These are phyloP conservation scores for Acorus gramineus DNA, from an alignment of 106 monocot genomes.

Conservation along the genomic window DNA sequence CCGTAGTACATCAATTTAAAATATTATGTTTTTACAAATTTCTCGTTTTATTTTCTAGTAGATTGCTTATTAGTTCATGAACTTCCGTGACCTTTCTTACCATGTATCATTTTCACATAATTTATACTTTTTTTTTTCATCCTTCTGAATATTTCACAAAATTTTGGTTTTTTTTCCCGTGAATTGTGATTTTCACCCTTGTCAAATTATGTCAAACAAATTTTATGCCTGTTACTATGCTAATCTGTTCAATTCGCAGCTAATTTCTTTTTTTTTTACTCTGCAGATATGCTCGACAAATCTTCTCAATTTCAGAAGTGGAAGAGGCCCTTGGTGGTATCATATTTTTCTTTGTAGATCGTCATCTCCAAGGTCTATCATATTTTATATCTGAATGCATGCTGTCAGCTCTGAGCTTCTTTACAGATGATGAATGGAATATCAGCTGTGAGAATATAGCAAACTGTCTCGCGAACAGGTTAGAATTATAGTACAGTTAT, in stretches of 20 bases:
- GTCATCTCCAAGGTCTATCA: conserved; percentile 15
- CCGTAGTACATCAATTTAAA: too few species aligned
- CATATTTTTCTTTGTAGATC: conserved; percentile 26
- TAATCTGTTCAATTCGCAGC: neutral
- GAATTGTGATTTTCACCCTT: too few species aligned
- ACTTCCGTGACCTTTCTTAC: neutral
- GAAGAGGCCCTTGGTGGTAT: conserved; percentile 61
- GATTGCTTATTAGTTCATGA: too few species aligned
- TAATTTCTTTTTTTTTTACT: conserved; percentile 2
- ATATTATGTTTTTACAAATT: too few species aligned
- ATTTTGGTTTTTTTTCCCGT: too few species aligned
- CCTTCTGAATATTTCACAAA: neutral
- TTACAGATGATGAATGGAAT: conserved; percentile 22
- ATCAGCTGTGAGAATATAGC: conserved; percentile 14
- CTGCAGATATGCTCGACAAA: conserved; percentile 33
- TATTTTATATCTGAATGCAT: conserved; percentile 18
- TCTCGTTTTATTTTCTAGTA: too few species aligned
- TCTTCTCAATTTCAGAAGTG: conserved; percentile 60
- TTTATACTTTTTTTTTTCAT: neutral
- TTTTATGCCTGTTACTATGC: too few species aligned
- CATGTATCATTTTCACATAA: neutral
- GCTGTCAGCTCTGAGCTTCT: conserved; percentile 13
- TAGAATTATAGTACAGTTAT: neutral
- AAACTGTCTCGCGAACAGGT: conserved; percentile 15
- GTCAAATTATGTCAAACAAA: too few species aligned